A percentile compares a stretch with the other conserved stretches of the same genome.
These are phyloP conservation scores for Arabidopsis arenosa DNA, from an alignment of 345 rosid genomes.

Conservation along the genomic window DNA sequence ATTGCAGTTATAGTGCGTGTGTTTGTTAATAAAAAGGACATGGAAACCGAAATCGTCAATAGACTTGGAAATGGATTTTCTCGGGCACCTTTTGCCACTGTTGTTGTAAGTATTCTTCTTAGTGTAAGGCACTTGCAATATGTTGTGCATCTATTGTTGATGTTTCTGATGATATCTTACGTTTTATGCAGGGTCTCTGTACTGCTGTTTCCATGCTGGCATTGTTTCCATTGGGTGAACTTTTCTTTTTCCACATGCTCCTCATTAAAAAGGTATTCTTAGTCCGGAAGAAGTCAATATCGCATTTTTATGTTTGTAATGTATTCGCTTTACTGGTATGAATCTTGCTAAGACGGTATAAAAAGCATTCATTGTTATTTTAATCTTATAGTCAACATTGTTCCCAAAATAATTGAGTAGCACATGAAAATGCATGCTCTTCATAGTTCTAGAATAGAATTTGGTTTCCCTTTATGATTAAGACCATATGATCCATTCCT, in stretches of 20 bases:
- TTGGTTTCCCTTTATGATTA: neutral
- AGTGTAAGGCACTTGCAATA: constrained; percentile 5
- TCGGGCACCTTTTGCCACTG: constrained; percentile 90
- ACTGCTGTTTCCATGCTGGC: constrained; percentile 91
- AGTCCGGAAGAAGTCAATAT: constrained; percentile 22
- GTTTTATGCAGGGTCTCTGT: constrained; percentile 70
- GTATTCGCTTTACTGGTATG: neutral
- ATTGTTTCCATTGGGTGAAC: constrained; percentile 89
- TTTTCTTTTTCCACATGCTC: constrained; percentile 94
- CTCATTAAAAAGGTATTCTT: constrained; percentile 79
- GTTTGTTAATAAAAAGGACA: constrained; percentile 77
- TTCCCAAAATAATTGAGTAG: constrained; percentile 8
- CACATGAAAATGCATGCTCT: constrained; percentile 2
- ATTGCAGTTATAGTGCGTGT: constrained; percentile 89
- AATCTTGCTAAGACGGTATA: neutral
- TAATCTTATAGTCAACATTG: neutral
- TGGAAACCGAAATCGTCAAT: constrained; percentile 87
- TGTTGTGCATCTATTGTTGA: constrained; percentile 35
- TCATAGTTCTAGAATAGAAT: constrained; percentile 7
- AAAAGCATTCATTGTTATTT: constrained; percentile 9
- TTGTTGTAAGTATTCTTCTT: constrained; percentile 68
- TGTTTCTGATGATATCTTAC: constrained; percentile 23
- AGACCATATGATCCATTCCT: constrained; percentile 9
- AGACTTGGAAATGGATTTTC: constrained; percentile 99
- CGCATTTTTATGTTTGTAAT: neutral